Evolutionary conservation across 345 rosid species (phyloP), one percentile per base, ranked within the genome.

Genomic region (Litchi chinensis): DNA sequence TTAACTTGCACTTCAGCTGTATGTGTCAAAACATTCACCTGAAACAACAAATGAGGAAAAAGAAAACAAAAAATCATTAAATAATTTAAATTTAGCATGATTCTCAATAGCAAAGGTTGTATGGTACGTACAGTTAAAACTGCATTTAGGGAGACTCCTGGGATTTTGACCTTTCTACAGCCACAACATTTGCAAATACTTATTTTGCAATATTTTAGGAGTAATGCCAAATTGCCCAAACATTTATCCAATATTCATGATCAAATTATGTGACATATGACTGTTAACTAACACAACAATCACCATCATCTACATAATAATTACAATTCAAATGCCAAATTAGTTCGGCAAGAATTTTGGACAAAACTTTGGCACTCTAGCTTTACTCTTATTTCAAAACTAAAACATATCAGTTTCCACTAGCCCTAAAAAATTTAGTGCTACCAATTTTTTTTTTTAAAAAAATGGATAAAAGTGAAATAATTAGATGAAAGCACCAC

Each of bases 21-120:
- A 83, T 94, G 93, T 0, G 90, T 89, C 64, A 93, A 82, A 74
- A 93, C 85, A 81, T 93, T 88, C 41, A 93, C 98, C 96, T 94
- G 85, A 79, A 83, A 67, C 76, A 71, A 77, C n/a, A 65, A 78
- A 69, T 39, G 32, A 21, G 50, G 21, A 65, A 32, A 69, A 54
- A 74, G n/a, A 76, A 50, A 59, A 5, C 48, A 19, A 52, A 10
- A 10, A 39, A 28, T 6, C 15, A 48, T 59, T 57, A 54, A 65
- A 6, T 21, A 18, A 13, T n/a, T 50, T 32, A 65, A 5, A 76
- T 50, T 5, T 19, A 76, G 62, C 46, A 28, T 28, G 24, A 75
- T 48, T 40, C 32, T 60, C 39, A 41, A 40, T 37, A n/a, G 3
- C 22, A 15, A 41, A 13, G 10, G 22, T 40, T 41, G 52, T 40